Evolutionary conservation across 2,329 filamentous ascomycete species (phyloP).

Genomic region (Pseudogymnoascus sp.): DNA sequence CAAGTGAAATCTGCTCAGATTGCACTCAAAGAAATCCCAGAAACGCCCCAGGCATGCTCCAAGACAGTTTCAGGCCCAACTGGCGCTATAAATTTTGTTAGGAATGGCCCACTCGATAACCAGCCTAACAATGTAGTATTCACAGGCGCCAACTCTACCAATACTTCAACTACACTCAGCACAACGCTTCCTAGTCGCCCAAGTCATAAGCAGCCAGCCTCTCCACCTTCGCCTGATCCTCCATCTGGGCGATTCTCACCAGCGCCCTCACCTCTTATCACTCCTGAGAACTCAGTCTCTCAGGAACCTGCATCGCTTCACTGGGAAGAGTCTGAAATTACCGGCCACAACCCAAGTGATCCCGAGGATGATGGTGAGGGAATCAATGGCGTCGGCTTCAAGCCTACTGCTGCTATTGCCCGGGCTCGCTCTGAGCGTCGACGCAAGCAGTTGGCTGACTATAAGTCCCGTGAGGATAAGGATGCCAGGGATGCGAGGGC

Average conservation of each 20-base stretch:
- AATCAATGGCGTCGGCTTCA: slow-evolving; percentile 62
- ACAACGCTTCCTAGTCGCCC: slow-evolving; percentile 18
- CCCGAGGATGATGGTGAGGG: slow-evolving; percentile 60
- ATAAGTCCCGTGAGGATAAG: slow-evolving; percentile 52
- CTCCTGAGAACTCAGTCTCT: neutral
- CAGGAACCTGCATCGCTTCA: slow-evolving; percentile 48
- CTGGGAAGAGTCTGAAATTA: slow-evolving; percentile 63
- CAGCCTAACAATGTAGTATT: neutral
- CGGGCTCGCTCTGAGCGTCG: slow-evolving; percentile 50
- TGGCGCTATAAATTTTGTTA: neutral
- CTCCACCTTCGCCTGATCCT: slow-evolving; percentile 19
- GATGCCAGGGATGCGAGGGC: slow-evolving; percentile 55
- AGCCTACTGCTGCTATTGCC: slow-evolving; percentile 54
- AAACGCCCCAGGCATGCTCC: slow-evolving; percentile 20
- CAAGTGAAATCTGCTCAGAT: neutral
- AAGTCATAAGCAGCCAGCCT: neutral
- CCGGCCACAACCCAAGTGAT: slow-evolving; percentile 56
- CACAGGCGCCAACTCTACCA: neutral
- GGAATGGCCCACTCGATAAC: neutral
- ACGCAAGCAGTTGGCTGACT: slow-evolving; percentile 54
- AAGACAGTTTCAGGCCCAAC: slow-evolving; percentile 10
- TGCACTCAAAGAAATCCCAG: slow-evolving; percentile 20
- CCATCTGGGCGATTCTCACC: slow-evolving; percentile 9
- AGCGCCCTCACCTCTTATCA: neutral
- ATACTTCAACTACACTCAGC: neutral